A percentile compares a stretch with the other conserved stretches of the same genome.
Evolutionary conservation across 1,284 basidiomycete genomes (phyloP).

Genomic region (Papiliotrema terrestris): DNA sequence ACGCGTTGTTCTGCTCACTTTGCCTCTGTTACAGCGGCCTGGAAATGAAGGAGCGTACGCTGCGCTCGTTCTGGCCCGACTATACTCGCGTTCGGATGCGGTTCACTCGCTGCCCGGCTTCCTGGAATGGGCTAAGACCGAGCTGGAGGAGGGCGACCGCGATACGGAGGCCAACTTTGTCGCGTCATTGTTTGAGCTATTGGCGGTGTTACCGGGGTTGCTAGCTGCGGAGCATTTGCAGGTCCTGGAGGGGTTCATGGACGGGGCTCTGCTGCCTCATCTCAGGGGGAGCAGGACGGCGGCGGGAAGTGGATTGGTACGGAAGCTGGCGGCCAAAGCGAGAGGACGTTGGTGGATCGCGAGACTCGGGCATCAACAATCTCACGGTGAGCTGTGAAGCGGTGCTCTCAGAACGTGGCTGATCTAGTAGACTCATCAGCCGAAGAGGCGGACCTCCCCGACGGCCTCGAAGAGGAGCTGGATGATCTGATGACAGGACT

Average conservation of each 20-base stretch:
- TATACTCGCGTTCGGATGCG: slow-evolving; percentile 44
- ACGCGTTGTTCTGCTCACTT: slow-evolving; percentile 49
- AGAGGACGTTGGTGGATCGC: slow-evolving; percentile 47
- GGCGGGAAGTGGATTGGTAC: slow-evolving; percentile 36
- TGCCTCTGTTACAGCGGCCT: slow-evolving; percentile 40
- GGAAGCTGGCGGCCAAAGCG: slow-evolving; percentile 46
- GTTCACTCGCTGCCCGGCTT: slow-evolving; percentile 34
- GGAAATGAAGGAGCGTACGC: slow-evolving; percentile 46
- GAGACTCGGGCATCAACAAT: slow-evolving; percentile 17
- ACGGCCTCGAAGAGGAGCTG: slow-evolving; percentile 71
- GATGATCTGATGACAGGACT: slow-evolving; percentile 70
- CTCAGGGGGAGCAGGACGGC: slow-evolving; percentile 39
- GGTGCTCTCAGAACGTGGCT: not conserved
- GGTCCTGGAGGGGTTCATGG: slow-evolving; percentile 20
- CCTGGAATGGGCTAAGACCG: slow-evolving; percentile 30
- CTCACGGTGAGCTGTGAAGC: not conserved
- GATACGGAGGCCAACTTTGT: slow-evolving; percentile 37
- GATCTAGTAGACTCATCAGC: slow-evolving; percentile 18
- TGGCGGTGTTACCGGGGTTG: slow-evolving; percentile 38
- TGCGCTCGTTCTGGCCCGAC: slow-evolving; percentile 41
- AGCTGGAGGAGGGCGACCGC: slow-evolving; percentile 34
- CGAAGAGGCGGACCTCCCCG: slow-evolving; percentile 67
- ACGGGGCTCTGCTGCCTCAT: slow-evolving; percentile 33
- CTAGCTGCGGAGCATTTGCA: slow-evolving; percentile 37
- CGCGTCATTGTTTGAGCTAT: slow-evolving; percentile 33